Evolutionary conservation across 257 asterid genomes (phyloP), one percentile per base, ranked within the genome.

Genomic region (Gardenia jasminoides): DNA sequence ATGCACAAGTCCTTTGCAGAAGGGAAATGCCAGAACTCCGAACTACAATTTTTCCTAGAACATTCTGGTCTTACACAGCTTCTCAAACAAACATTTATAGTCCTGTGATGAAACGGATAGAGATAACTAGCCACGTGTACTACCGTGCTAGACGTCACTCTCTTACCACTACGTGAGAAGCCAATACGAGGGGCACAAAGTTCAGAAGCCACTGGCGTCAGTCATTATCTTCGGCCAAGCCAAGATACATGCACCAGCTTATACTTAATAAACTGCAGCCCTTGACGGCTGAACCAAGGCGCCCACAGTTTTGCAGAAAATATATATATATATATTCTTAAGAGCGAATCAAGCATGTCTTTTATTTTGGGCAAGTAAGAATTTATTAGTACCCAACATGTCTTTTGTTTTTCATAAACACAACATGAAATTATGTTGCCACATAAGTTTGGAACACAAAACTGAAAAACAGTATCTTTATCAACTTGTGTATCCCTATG

Each of bases 121-220:
- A 15, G 26, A 59, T 59, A 26, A 70, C 17, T 59, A 16, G 79
- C 65, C 87, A 85, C 86, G 86, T 87, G 71, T 22, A 36, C 24
- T 16, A 41, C 71, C n/a, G 61, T n/a, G 82, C 83, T 86, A 86
- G 79, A 82, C 87, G 90, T 86, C 80, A 71, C 31, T 19, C 22
- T 73, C 54, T 48, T 79, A 62, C 54, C 77, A 74, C 59, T 44
- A 43, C 20, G 43, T 16, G 81, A 67, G 81, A 74, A 85, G 16
- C 76, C 41, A 1, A 4, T 2, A 36, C 41, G 41, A 36, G 41
- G 41, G 7, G 24, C 12, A 7, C 48, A 54, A 33, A 73, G 46
- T 31, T 72, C 47, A 28, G 28, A 6, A 26, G 30, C 39, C 22
- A 31, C 19, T 10, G 36, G 26, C 68, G 3, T 16, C 72, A 33